Evolutionary conservation across 441 rosid genomes (phyloP), one percentile per base, ranked within the genome.

Genomic region (Isatis lusitanica): DNA sequence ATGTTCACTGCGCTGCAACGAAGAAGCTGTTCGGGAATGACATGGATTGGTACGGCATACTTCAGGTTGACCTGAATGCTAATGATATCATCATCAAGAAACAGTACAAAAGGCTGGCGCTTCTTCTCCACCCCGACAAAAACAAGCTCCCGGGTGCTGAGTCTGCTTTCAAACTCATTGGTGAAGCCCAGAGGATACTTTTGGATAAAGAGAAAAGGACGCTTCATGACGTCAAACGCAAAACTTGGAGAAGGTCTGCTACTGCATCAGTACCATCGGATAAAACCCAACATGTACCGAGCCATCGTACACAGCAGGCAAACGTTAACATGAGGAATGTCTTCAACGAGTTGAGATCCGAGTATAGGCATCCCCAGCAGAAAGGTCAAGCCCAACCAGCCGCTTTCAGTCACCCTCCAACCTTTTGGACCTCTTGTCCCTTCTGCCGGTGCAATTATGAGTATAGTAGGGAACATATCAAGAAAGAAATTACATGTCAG

Each of bases 91-190:
- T 78, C 39, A 88, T 95, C 79, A 93, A 83, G 90, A 95, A 91
- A 82, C 99, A 95, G 83, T 93, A 88, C 73, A 85, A 77, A 71
- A 93, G 85, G 84, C 86, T 87, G 63, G 99, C 99, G 51, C 94
- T 95, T 57, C 83, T 74, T 65, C 98, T 95, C 73, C 99, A 95
- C 70, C 99, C 98, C 5, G 99, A 95, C 80, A 95, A 95, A 79
- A 95, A 95, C 72, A 91, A 91, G 83, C 84, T 91, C 50, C 90
- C 97, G 2, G 98, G 99, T 57, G 98, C 99, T 4, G 99, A 95
- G 78, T 76, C 97, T 74, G 99, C 99, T 66, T 95, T 93, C 74
- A 91, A 95, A 83, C 74, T 95, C 78, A 85, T 95, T 61, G 98
- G 92, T 56, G 97, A 95, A 78, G 99, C 99, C 13, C 97, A 90